These are phyloP conservation scores for Auriscalpium vulgare DNA, from an alignment of 768 basidiomycete genomes.

Conservation along the genomic window DNA sequence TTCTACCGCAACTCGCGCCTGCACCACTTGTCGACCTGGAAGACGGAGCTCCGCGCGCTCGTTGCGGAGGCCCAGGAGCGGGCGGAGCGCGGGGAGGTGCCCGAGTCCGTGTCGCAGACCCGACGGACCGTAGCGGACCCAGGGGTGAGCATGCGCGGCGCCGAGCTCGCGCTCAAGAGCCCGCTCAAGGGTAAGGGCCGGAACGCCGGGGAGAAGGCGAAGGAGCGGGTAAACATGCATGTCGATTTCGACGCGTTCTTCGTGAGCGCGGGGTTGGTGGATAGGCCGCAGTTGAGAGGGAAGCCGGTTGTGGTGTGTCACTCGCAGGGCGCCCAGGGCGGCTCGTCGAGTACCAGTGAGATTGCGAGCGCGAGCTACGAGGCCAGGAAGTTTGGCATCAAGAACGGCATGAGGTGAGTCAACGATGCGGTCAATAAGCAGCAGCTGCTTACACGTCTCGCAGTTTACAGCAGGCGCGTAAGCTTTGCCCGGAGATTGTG, in stretches of 20 bases:
- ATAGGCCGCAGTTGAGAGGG: constrained; percentile 73
- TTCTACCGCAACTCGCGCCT: constrained; percentile 70
- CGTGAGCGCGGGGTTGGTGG: constrained; percentile 81
- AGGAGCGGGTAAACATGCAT: constrained; percentile 75
- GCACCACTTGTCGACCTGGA: constrained; percentile 91
- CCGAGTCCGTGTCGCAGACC: constrained; percentile 14
- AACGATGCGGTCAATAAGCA: background rate
- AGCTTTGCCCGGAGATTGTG: constrained; percentile 61
- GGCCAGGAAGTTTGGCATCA: constrained; percentile 79
- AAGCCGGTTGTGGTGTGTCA: constrained; percentile 95
- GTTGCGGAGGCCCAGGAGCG: constrained; percentile 75
- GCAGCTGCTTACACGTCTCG: background rate
- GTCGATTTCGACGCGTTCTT: constrained; percentile 98
- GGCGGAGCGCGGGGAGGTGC: constrained; percentile 36
- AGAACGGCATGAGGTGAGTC: constrained; percentile 88
- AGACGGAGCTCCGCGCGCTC: constrained; percentile 76
- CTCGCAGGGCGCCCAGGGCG: constrained; percentile 71
- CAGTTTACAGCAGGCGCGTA: constrained; percentile 74
- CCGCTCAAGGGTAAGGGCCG: constrained; percentile 54
- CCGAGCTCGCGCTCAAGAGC: constrained; percentile 40
- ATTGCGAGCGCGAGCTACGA: constrained; percentile 95
- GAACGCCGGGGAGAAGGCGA: constrained; percentile 37
- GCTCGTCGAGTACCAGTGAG: constrained; percentile 79
- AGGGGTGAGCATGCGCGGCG: constrained; percentile 26
- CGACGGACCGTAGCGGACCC: background rate